Evolutionary conservation across 2,329 filamentous ascomycete species (phyloP), one percentile per base, ranked within the genome.

Genomic region (Scedosporium dehoogii): DNA sequence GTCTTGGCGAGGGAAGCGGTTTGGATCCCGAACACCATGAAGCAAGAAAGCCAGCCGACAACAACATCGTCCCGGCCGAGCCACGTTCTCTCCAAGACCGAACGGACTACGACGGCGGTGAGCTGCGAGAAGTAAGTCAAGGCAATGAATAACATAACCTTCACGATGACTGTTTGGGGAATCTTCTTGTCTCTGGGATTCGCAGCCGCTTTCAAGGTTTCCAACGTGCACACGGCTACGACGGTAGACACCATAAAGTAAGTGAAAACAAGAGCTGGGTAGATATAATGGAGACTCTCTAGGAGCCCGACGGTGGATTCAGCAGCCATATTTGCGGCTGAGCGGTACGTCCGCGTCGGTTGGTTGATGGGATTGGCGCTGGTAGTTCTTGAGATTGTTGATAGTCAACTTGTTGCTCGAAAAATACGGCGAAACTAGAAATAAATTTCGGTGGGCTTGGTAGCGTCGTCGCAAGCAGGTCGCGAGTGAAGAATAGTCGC

Each of bases 11-110:
- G 76, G 21, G 78, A 78, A 48, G 81, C 77, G 63, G 85, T 74
- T 66, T 88, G 78, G 14, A 86, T 79, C 3, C 83, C 81, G 71
- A 87, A 90, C n/a, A 85, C 77, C 29, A 90, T 73, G 56, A 85
- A 76, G 62, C 84, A 87, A 1, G 85, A 82, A 27, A 89, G 73
- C 44, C 82, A 74, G 61, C 85, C 83, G 61, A 90, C 79, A 64
- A 80, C 75, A 46, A 76, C 72, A 66, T 82, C 75, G 60, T 81
- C 78, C 23, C 79, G 74, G 1, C 74, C 72, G 48, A 73, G 73
- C 77, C 76, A 81, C 62, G 67, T 68, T 44, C 68, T 70, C 23
- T 67, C 69, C 33, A 73, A 46, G 14, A 74, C 29, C 53, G 75
- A 74, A 23, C 73, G 71, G 29, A 74, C 65, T 16, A 76, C 66